Conservation (phyloP, 306 rosid species). For the Cucurbita ficifolia region DNA sequence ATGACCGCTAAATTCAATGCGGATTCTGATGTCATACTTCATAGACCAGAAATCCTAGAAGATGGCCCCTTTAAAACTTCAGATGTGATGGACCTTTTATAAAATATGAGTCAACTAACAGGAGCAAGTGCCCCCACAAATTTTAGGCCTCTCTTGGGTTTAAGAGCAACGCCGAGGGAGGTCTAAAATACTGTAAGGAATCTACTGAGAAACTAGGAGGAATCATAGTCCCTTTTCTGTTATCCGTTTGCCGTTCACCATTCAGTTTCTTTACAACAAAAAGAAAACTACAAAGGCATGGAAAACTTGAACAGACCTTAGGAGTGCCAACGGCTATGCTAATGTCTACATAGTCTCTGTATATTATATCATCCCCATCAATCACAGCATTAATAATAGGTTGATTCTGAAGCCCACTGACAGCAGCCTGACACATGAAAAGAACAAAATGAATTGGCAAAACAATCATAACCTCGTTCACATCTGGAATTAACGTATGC, state of each 20-base stretch:
- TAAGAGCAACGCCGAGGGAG: not conserved
- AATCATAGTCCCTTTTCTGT: not conserved
- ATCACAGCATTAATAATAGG: conserved; percentile 74
- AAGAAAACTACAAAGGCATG: not conserved
- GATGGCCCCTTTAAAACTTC: not conserved
- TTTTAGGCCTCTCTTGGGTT: not conserved
- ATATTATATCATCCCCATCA: conserved; percentile 77
- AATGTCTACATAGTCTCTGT: conserved; percentile 67
- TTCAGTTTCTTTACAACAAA: not conserved
- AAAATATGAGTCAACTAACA: not conserved
- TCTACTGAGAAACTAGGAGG: not conserved
- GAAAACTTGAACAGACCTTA: conserved; percentile 31
- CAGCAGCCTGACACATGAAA: conserved; percentile 49
- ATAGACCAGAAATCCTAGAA: not conserved
- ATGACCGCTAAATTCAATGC: not conserved
- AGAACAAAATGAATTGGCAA: conserved; percentile 1
- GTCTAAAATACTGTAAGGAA: not conserved
- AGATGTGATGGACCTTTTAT: not conserved
- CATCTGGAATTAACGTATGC: conserved; percentile 1
- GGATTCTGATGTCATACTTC: not conserved
- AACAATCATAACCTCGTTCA: not conserved
- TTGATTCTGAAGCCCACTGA: conserved; percentile 67
- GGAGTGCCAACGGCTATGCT: conserved; percentile 78
- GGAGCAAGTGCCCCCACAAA: not conserved
- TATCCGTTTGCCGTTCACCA: not conserved